Conservation (phyloP, 768 basidiomycete species). For the Scleroderma bovista region DNA sequence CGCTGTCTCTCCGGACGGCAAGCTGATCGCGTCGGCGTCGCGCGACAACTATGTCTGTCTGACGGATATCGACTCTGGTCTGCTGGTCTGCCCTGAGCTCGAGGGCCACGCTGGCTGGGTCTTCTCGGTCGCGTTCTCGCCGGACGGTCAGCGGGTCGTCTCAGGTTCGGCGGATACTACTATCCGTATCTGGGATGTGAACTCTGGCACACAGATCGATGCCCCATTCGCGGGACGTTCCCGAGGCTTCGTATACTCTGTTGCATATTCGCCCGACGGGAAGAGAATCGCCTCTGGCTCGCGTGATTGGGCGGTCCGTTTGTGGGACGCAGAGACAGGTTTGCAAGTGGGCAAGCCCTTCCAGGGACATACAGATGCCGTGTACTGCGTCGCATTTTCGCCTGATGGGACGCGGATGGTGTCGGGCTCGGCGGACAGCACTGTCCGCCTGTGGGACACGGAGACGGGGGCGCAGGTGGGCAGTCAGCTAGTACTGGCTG, state of each 20-base stretch:
- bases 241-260: no score
- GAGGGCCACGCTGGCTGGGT: not conserved
- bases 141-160: no score
- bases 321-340: not conserved
- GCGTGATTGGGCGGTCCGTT: no score
- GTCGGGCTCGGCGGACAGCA: not conserved
- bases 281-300: no score
- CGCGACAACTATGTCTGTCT: not conserved
- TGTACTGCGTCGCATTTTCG: not conserved
- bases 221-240: no score
- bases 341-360: not conserved
- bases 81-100: not conserved
- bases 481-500: no score
- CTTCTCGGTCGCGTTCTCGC: no score
- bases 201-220: no score
- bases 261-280: no score
- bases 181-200: no score
- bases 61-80: not conserved
- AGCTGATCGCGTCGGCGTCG: conserved; percentile 7
- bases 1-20: conserved; percentile 4
- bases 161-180: no score
- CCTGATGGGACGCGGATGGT: not conserved
- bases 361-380: not conserved
- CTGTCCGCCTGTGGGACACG: not conserved
- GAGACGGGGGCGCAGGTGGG: not conserved